Evolutionary conservation across 768 basidiomycete species (phyloP).

Genomic region (Dioszegia aurantiaca): DNA sequence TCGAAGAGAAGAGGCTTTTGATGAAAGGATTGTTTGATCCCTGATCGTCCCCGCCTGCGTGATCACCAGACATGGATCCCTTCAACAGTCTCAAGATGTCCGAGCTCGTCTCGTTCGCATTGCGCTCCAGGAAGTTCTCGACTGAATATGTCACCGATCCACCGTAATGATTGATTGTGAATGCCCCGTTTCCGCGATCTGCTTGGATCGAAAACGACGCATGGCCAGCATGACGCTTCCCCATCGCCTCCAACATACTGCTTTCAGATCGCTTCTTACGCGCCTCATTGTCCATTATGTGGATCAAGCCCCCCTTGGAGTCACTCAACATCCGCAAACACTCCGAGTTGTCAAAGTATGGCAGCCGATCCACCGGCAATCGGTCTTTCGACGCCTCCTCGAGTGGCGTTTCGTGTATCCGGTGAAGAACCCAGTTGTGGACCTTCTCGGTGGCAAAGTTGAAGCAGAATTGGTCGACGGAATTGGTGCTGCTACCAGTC

Average conservation of each 20-base stretch:
- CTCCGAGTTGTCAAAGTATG: slow-evolving; percentile 88
- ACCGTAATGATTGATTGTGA: slow-evolving; percentile 88
- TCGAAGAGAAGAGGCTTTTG: slow-evolving; percentile 79
- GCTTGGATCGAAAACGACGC: slow-evolving; percentile 80
- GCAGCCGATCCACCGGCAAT: slow-evolving; percentile 59
- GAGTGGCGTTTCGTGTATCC: slow-evolving; percentile 74
- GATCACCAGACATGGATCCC: slow-evolving; percentile 55
- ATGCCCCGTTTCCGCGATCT: slow-evolving; percentile 75
- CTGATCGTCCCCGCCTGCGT: slow-evolving; percentile 57
- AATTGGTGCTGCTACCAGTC: slow-evolving; percentile 60
- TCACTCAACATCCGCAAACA: slow-evolving; percentile 82
- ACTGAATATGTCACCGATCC: slow-evolving; percentile 88
- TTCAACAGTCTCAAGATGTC: slow-evolving; percentile 88
- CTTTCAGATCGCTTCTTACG: slow-evolving; percentile 86
- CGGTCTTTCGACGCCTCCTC: slow-evolving; percentile 82
- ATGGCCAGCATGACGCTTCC: slow-evolving; percentile 92
- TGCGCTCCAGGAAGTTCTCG: slow-evolving; percentile 82
- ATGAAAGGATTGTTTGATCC: slow-evolving; percentile 90
- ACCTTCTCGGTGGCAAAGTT: slow-evolving; percentile 94
- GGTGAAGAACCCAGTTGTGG: slow-evolving; percentile 75
- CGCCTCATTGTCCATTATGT: slow-evolving; percentile 97
- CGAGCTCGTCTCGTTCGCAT: slow-evolving; percentile 83
- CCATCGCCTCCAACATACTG: slow-evolving; percentile 90
- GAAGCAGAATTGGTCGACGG: slow-evolving; percentile 91
- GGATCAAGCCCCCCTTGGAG: slow-evolving; percentile 82